Percentiles rank a stretch among this genome's conserved stretches.
phyloP scores from a whole-genome alignment of 805 yeast species.

The Kodamaea sagamina region DNA sequence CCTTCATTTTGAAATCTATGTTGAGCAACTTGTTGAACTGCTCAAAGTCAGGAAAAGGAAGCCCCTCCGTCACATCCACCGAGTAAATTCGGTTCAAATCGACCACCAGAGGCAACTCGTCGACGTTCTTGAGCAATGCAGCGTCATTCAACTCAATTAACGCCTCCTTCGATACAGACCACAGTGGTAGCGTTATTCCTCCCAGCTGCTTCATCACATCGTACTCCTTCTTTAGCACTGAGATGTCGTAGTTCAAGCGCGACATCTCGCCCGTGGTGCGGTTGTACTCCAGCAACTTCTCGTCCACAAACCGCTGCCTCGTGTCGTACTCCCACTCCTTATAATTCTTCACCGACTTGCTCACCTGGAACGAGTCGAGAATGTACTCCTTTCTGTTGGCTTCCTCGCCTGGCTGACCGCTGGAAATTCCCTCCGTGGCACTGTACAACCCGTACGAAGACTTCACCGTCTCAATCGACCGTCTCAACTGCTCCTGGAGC shows the following conservation, averaged over 20 bases:
- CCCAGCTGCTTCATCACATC: slow-evolving; percentile 23
- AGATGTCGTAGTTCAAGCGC: slow-evolving; percentile 28
- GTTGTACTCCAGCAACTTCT: slow-evolving; percentile 33
- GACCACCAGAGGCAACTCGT: slow-evolving; percentile 5
- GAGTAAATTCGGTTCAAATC: slow-evolving; percentile 30
- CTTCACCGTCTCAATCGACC: slow-evolving; percentile 6
- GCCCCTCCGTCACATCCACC: slow-evolving; percentile 23
- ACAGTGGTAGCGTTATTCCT: slow-evolving; percentile 28
- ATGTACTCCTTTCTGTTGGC: slow-evolving; percentile 20
- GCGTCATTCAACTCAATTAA: slow-evolving; percentile 4
- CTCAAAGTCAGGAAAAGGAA: slow-evolving; percentile 31
- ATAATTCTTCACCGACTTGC: slow-evolving; percentile 31
- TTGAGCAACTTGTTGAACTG: slow-evolving; percentile 33
- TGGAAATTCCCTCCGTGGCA: not conserved
- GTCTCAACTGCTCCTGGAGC: slow-evolving; percentile 12
- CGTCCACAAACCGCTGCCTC: slow-evolving; percentile 22
- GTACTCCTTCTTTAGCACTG: slow-evolving; percentile 23
- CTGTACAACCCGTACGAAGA: slow-evolving; percentile 5
- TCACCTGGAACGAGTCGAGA: slow-evolving; percentile 38
- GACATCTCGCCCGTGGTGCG: slow-evolving; percentile 30
- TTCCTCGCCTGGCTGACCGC: not conserved
- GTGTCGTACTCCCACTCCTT: slow-evolving; percentile 29
- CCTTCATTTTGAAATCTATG: slow-evolving; percentile 35
- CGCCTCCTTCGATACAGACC: slow-evolving; percentile 15
- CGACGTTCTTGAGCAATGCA: slow-evolving; percentile 1